A percentile compares a stretch with the other conserved stretches of the same genome.
Conservation (phyloP, 176 grass and related monocot species). For the Triticum timopheevii region DNA sequence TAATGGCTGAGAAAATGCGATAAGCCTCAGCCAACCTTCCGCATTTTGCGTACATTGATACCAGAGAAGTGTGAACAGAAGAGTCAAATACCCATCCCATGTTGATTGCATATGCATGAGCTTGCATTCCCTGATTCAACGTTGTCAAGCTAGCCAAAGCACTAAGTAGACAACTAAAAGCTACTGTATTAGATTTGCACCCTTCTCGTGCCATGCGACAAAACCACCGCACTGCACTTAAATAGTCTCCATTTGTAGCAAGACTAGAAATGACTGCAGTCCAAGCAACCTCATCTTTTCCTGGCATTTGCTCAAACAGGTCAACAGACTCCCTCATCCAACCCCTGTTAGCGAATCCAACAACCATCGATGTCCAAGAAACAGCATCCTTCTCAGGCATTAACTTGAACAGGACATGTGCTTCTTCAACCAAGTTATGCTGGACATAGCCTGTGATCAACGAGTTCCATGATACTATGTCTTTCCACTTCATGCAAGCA, state of each 20-base stretch:
- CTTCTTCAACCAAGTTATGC: slow-evolving; percentile 55
- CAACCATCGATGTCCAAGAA: slow-evolving; percentile 68
- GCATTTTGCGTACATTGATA: slow-evolving; percentile 79
- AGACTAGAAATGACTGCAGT: slow-evolving; percentile 55
- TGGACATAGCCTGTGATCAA: slow-evolving; percentile 59
- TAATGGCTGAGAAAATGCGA: slow-evolving; percentile 45
- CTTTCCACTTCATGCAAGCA: slow-evolving; percentile 51
- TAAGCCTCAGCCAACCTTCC: slow-evolving; percentile 55
- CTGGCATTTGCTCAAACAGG: slow-evolving; percentile 66
- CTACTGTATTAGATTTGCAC: slow-evolving; percentile 34
- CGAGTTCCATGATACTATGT: slow-evolving; percentile 75
- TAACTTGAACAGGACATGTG: slow-evolving; percentile 54
- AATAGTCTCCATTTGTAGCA: slow-evolving; percentile 44
- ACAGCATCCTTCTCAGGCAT: slow-evolving; percentile 70
- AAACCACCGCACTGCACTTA: slow-evolving; percentile 53
- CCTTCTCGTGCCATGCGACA: slow-evolving; percentile 53
- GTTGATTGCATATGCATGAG: slow-evolving; percentile 64
- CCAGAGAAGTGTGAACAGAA: slow-evolving; percentile 55
- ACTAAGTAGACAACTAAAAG: slow-evolving; percentile 60
- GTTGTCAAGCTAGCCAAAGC: slow-evolving; percentile 47
- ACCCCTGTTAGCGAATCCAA: slow-evolving; percentile 63
- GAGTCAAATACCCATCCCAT: slow-evolving; percentile 51
- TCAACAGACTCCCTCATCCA: slow-evolving; percentile 62
- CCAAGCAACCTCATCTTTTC: slow-evolving; percentile 65
- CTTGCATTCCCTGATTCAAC: slow-evolving; percentile 54